Conservation (phyloP, 129 eudicot species). For the Mikania micrantha region DNA sequence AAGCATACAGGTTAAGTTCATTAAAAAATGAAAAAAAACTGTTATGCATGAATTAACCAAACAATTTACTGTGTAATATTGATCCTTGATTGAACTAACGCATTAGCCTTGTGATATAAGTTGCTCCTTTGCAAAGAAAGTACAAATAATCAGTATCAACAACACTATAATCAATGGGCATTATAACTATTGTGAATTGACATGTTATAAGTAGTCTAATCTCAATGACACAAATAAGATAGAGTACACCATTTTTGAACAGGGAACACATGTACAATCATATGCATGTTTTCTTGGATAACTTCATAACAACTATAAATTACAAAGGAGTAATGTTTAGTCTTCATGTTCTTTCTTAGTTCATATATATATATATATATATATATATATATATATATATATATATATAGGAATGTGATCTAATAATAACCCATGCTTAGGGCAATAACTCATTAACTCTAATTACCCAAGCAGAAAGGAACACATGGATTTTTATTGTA, state of each 20-base stretch:
- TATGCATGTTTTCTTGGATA: neutral
- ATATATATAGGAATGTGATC: too few species aligned
- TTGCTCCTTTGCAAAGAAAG: slow-evolving; percentile 9
- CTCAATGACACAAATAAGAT: neutral
- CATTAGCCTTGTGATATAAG: neutral
- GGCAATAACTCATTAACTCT: too few species aligned
- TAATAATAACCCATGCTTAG: too few species aligned
- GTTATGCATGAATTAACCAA: neutral
- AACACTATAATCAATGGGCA: neutral
- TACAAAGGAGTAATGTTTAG: neutral
- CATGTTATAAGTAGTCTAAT: neutral
- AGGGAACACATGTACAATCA: slow-evolving; percentile 1
- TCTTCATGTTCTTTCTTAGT: neutral
- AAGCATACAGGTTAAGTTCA: neutral
- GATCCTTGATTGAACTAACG: neutral
- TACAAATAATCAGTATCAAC: slow-evolving; percentile 2
- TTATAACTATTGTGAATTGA: neutral
- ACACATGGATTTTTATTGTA: too few species aligned
- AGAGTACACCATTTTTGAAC: neutral
- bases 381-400: neutral
- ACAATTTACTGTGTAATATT: neutral
- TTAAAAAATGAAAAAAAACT: neutral
- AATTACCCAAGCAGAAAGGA: too few species aligned
- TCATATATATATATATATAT: neutral
- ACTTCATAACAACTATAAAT: neutral